A percentile compares a stretch with the other conserved stretches of the same genome.
Conservation (phyloP, 345 rosid genomes). For the Eucalyptus curtisii region DNA sequence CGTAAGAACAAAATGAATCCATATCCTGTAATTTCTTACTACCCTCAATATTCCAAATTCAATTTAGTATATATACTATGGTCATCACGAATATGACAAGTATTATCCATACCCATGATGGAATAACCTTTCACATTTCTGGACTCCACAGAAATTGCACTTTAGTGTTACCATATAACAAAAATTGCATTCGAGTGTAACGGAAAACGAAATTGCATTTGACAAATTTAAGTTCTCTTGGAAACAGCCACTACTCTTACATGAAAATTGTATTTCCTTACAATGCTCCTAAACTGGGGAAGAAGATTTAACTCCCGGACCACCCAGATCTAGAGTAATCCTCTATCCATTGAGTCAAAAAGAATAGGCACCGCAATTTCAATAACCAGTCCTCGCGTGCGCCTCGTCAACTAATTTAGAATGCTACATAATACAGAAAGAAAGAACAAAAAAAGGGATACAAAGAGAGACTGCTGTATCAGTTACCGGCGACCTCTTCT, state of each 20-base stretch:
- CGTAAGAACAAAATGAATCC: neutral
- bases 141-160: neutral
- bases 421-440: neutral
- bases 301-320: neutral
- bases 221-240: neutral
- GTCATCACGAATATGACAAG: neutral
- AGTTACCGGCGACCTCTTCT: constrained; percentile 7
- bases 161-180: neutral
- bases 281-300: neutral
- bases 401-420: neutral
- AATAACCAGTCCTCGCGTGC: neutral
- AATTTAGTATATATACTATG: neutral
- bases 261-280: neutral
- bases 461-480: neutral
- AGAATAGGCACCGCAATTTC: neutral
- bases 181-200: neutral
- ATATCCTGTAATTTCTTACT: neutral
- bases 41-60: neutral
- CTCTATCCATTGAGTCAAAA: neutral
- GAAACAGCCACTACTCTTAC: neutral
- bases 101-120: neutral
- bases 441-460: neutral
- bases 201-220: neutral
- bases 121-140: neutral
- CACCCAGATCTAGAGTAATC: neutral